phyloP scores from a whole-genome alignment of 2,329 filamentous ascomycete species.

The Orbilia javanica region DNA sequence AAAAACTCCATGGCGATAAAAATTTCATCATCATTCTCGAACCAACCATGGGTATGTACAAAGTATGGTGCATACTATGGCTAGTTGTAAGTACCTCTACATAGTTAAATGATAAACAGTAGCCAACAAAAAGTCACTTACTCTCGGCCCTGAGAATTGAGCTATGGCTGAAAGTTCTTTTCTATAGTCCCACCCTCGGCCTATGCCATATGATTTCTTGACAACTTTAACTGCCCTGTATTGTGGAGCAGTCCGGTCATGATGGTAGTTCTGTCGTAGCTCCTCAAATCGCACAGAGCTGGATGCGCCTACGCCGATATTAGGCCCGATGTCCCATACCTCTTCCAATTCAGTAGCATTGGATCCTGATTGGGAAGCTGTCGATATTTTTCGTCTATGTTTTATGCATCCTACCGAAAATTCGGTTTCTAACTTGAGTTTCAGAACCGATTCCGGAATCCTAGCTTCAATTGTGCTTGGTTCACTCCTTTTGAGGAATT shows the following conservation, averaged over 20 bases:
- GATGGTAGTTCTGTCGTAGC: not conserved
- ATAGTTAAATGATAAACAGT: not conserved
- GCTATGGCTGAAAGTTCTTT: slow-evolving; percentile 12
- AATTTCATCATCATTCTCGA: slow-evolving; percentile 42
- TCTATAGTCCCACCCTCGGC: slow-evolving; percentile 1
- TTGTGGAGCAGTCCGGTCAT: not conserved
- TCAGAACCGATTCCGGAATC: not conserved
- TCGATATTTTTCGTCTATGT: not conserved
- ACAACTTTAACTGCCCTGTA: not conserved
- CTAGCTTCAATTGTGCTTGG: not conserved
- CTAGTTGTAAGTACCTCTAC: slow-evolving; percentile 1
- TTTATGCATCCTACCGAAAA: slow-evolving; percentile 6
- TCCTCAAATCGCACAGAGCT: slow-evolving; percentile 2
- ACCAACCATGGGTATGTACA: slow-evolving; percentile 60
- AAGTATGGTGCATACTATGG: slow-evolving; percentile 34
- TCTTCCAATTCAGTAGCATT: slow-evolving; percentile 5
- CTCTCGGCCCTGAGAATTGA: slow-evolving; percentile 6
- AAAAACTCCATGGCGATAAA: slow-evolving; percentile 61
- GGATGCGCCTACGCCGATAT: slow-evolving; percentile 1
- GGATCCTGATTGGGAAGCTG: not conserved
- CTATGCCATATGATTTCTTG: slow-evolving; percentile 5
- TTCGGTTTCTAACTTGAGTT: slow-evolving; percentile 11
- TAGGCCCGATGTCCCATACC: slow-evolving; percentile 11
- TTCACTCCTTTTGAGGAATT: not conserved
- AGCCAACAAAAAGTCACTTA: not conserved